Evolutionary conservation across 106 monocot species (phyloP).

Genomic region (Apostasia shenzhenica): DNA sequence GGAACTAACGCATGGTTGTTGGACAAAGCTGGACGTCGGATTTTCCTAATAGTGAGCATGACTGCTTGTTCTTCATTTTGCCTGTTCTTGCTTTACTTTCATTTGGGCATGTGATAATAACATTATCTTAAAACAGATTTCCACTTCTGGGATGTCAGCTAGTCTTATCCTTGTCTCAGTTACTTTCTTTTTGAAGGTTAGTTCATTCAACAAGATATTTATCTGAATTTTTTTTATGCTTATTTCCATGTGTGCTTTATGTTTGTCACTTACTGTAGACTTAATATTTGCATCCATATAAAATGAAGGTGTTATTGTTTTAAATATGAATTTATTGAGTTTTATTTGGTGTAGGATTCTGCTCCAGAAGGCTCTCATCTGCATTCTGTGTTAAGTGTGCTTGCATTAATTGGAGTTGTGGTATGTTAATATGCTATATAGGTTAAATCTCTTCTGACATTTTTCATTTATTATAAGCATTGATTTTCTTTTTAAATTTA

Average conservation of each 20-base stretch:
- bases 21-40: constrained; percentile 81
- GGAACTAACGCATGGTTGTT: constrained; percentile 84
- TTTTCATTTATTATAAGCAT: neutral
- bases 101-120: neutral
- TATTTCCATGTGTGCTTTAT: too few species aligned
- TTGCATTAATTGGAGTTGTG: constrained; percentile 15
- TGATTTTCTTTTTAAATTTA: constrained; percentile 22
- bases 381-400: constrained; percentile 45
- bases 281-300: too few species aligned
- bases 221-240: neutral
- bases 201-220: neutral
- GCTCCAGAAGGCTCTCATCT: constrained; percentile 35
- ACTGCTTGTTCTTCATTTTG: constrained; percentile 1
- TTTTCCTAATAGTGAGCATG: constrained; percentile 74
- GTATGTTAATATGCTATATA: too few species aligned
- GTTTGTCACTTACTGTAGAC: too few species aligned
- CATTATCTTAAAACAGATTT: constrained; percentile 46
- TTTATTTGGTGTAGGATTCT: constrained; percentile 36
- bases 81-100: neutral
- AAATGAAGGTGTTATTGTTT: too few species aligned
- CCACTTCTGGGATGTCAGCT: constrained; percentile 64
- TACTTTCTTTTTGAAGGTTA: constrained; percentile 77
- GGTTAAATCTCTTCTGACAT: too few species aligned
- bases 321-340: constrained; percentile 2
- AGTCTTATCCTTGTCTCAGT: constrained; percentile 69